Percentiles rank a stretch among this genome's conserved stretches.
Evolutionary conservation across 2,329 filamentous ascomycete species (phyloP).

Genomic region (Fusarium mexicanum): DNA sequence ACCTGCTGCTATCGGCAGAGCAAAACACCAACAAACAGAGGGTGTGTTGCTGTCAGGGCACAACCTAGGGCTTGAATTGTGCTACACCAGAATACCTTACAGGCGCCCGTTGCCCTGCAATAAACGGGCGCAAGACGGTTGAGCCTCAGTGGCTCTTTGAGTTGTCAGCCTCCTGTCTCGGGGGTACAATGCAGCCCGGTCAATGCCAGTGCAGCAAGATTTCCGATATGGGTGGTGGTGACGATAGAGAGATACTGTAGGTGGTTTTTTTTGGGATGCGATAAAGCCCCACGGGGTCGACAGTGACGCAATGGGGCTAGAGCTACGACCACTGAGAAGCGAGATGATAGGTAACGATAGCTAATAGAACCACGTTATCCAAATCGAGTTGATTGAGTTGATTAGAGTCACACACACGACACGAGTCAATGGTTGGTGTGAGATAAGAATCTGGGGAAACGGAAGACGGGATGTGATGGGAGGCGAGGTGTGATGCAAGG

Average conservation of each 20-base stretch:
- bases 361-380: constrained; percentile 46
- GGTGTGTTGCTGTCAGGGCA: constrained; percentile 34
- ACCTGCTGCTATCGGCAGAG: constrained; percentile 11
- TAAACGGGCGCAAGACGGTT: constrained; percentile 39
- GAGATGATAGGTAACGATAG: constrained; percentile 37
- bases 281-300: constrained; percentile 41
- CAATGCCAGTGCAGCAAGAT: constrained; percentile 9
- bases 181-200: constrained; percentile 13
- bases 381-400: constrained; percentile 32
- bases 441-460: constrained; percentile 47
- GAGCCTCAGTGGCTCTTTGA: constrained; percentile 40
- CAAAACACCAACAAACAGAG: constrained; percentile 6
- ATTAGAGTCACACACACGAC: constrained; percentile 25
- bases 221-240: constrained; percentile 20
- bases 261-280: constrained; percentile 3
- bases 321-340: constrained; percentile 42
- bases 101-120: constrained; percentile 42
- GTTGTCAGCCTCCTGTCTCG: constrained; percentile 20
- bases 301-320: constrained; percentile 45
- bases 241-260: constrained; percentile 18
- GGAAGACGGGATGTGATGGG: constrained; percentile 27
- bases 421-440: constrained; percentile 40
- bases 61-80: constrained; percentile 12
- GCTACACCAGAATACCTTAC: constrained; percentile 30
- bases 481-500: constrained; percentile 21